Conservation (phyloP, 306 rosid genomes). For the Prunus persica region DNA sequence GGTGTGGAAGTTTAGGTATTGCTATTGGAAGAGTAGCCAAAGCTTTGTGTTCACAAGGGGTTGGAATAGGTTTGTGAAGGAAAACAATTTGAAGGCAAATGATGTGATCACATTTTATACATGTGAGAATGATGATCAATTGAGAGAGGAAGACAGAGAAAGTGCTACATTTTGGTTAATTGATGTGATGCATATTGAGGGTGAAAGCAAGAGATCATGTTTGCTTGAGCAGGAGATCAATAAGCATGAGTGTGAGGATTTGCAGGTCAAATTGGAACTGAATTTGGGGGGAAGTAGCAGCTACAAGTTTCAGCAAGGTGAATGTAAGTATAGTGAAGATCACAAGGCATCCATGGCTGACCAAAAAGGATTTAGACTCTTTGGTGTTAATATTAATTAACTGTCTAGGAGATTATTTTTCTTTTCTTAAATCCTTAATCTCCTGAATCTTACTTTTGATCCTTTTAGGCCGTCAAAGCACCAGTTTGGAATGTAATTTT, state of each 20-base stretch:
- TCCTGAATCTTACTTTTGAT: not conserved
- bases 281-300: conserved; percentile 14
- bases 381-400: conserved; percentile 40
- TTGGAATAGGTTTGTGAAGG: conserved; percentile 57
- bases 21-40: conserved; percentile 54
- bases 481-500: not conserved
- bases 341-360: conserved; percentile 7
- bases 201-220: conserved; percentile 1
- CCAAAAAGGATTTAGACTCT: conserved; percentile 37
- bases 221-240: conserved; percentile 5
- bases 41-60: conserved; percentile 57
- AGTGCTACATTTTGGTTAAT: conserved; percentile 33
- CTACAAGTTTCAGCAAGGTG: conserved; percentile 5
- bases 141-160: conserved; percentile 22
- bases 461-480: not conserved
- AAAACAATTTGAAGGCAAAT: conserved; percentile 36
- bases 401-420: not conserved
- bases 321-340: conserved; percentile 12
- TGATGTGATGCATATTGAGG: conserved; percentile 29
- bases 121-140: conserved; percentile 24
- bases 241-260: not conserved
- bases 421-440: not conserved
- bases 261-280: conserved; percentile 1
- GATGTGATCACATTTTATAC: conserved; percentile 45
- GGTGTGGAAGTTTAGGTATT: conserved; percentile 48